Evolutionary conservation across 805 yeast genomes (phyloP).

Genomic region (Candida easanensis): DNA sequence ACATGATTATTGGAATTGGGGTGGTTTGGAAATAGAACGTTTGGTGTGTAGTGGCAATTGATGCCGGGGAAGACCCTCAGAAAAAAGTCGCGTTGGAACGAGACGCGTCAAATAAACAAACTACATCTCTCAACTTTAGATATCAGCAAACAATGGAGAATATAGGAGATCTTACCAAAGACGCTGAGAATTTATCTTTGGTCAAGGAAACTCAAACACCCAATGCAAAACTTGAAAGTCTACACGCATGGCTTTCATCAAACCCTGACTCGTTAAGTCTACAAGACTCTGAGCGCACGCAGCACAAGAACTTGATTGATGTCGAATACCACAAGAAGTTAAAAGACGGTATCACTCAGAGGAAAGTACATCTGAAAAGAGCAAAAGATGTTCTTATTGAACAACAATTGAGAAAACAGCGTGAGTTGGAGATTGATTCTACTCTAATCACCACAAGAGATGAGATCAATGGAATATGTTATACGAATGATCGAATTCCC

Average conservation of each 20-base stretch:
- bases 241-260: background rate
- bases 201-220: background rate
- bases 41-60: background rate
- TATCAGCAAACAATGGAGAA: background rate
- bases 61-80: background rate
- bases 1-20: conserved; percentile 1
- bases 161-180: background rate
- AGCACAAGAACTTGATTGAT: background rate
- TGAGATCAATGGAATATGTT: conserved; percentile 8
- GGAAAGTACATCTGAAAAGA: conserved; percentile 7
- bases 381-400: conserved; percentile 12
- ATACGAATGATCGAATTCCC: conserved; percentile 19
- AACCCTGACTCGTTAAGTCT: background rate
- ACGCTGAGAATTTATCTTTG: too few relatives aligned
- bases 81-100: background rate
- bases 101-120: background rate
- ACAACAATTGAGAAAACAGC: background rate
- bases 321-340: conserved; percentile 9
- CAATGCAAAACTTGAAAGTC: background rate
- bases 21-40: background rate
- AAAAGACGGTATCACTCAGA: conserved; percentile 5
- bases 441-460: background rate
- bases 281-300: background rate
- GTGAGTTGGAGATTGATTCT: conserved; percentile 1
- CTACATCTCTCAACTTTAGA: background rate